A percentile compares a stretch with the other conserved stretches of the same genome.
These are phyloP conservation scores for Chondrus crispus DNA, from an alignment of 23 red algal genomes.

Conservation along the genomic window DNA sequence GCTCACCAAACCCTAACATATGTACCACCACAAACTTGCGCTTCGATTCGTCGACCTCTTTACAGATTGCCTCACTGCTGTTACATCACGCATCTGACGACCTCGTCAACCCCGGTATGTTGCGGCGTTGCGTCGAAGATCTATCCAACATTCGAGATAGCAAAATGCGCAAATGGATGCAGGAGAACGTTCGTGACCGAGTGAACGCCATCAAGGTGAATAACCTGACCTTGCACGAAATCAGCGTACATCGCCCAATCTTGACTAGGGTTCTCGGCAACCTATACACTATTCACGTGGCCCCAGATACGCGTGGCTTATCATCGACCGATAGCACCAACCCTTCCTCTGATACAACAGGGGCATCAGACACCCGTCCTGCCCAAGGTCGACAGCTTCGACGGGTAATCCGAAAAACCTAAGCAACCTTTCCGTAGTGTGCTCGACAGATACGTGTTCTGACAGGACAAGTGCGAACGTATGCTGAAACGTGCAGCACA, in stretches of 20 bases:
- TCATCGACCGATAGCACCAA: conserved; percentile 15
- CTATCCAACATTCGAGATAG: conserved; percentile 62
- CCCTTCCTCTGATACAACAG: background rate
- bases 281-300: conserved; percentile 53
- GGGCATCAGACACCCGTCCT: background rate
- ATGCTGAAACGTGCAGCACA: too few relatives aligned
- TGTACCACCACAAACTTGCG: too few relatives aligned
- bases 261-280: conserved; percentile 43
- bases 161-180: conserved; percentile 77
- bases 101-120: conserved; percentile 3
- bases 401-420: conserved; percentile 44
- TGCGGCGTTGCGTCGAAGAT: conserved; percentile 67
- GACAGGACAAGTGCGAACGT: too few relatives aligned
- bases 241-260: conserved; percentile 43
- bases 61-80: conserved; percentile 68
- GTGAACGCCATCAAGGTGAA: conserved; percentile 64
- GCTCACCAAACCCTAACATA: too few relatives aligned
- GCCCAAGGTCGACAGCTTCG: conserved; percentile 22
- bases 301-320: conserved; percentile 3
- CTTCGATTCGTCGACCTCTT: too few relatives aligned
- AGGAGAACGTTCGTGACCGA: conserved; percentile 33
- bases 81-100: conserved; percentile 81
- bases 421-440: too few relatives aligned
- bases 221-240: conserved; percentile 52
- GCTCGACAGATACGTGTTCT: too few relatives aligned